These are phyloP conservation scores for Neurospora sp. DNA, from an alignment of 495 filamentous ascomycete species.

Conservation along the genomic window DNA sequence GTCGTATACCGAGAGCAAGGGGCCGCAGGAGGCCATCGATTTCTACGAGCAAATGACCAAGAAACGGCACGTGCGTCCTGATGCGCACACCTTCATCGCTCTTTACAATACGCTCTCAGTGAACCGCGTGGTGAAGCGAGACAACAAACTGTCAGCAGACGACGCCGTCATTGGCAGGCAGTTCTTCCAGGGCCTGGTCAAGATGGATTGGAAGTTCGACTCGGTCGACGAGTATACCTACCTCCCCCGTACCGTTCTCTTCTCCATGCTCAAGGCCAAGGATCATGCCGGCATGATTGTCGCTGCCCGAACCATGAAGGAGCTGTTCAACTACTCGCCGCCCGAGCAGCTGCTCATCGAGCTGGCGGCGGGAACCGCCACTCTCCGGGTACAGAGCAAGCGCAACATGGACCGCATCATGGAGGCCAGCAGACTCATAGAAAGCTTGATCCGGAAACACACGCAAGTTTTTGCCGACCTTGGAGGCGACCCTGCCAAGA, in stretches of 20 bases:
- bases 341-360: conserved; percentile 32
- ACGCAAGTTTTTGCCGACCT: conserved; percentile 4
- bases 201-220: conserved; percentile 24
- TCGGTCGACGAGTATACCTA: conserved; percentile 20
- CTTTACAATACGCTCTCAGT: conserved; percentile 47
- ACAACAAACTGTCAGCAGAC: conserved; percentile 29
- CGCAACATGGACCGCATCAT: conserved; percentile 24
- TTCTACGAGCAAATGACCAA: conserved; percentile 39
- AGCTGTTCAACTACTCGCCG: conserved; percentile 42
- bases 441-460: conserved; percentile 15
- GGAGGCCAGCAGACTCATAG: conserved; percentile 21
- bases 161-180: conserved; percentile 41
- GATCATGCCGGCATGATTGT: conserved; percentile 48
- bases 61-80: conserved; percentile 39
- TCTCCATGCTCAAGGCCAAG: conserved; percentile 33
- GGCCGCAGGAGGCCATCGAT: conserved; percentile 41
- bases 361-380: conserved; percentile 26
- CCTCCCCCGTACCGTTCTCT: conserved; percentile 33
- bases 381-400: conserved; percentile 25
- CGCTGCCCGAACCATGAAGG: conserved; percentile 45
- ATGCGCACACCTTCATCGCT: conserved; percentile 59
- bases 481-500: conserved; percentile 13
- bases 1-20: conserved; percentile 44
- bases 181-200: conserved; percentile 55
- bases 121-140: conserved; percentile 33